phyloP scores from a whole-genome alignment of 2,329 filamentous ascomycete species.

The Chrysoporthe puriensis region DNA sequence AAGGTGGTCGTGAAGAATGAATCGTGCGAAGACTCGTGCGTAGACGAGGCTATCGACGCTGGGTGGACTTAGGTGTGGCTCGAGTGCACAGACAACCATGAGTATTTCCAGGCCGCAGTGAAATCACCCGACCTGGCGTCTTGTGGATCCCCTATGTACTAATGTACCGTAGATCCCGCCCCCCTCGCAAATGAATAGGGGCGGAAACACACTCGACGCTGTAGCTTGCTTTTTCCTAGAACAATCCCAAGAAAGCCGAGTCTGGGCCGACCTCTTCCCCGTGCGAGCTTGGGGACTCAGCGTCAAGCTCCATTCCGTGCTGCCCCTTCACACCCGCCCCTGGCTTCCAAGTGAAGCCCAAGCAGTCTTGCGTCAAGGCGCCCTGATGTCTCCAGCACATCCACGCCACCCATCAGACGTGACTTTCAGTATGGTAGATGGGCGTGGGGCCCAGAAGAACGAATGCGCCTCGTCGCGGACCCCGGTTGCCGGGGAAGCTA shows the following conservation, averaged over 20 bases:
- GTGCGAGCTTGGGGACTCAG: background rate
- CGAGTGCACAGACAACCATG: slow-evolving; percentile 3
- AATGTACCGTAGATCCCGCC: background rate
- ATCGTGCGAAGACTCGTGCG: background rate
- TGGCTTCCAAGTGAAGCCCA: background rate
- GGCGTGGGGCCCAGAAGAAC: background rate
- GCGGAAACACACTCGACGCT: background rate
- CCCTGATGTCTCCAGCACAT: background rate
- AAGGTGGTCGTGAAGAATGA: background rate
- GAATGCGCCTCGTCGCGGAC: background rate
- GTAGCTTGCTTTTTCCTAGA: background rate
- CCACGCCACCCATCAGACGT: background rate
- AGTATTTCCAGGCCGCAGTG: slow-evolving; percentile 4
- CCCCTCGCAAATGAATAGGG: slow-evolving; percentile 6
- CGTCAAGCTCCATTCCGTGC: background rate
- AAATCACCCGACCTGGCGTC: slow-evolving; percentile 6
- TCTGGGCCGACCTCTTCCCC: background rate
- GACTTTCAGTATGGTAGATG: background rate
- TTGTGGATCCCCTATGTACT: background rate
- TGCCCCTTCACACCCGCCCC: background rate
- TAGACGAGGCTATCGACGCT: background rate
- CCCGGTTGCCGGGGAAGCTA: background rate
- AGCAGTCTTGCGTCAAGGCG: background rate
- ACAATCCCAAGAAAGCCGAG: background rate
- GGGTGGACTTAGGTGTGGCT: background rate